Evolutionary conservation across 83 land plant genomes (phyloP).

Genomic region (Diphasiastrum complanatum): DNA sequence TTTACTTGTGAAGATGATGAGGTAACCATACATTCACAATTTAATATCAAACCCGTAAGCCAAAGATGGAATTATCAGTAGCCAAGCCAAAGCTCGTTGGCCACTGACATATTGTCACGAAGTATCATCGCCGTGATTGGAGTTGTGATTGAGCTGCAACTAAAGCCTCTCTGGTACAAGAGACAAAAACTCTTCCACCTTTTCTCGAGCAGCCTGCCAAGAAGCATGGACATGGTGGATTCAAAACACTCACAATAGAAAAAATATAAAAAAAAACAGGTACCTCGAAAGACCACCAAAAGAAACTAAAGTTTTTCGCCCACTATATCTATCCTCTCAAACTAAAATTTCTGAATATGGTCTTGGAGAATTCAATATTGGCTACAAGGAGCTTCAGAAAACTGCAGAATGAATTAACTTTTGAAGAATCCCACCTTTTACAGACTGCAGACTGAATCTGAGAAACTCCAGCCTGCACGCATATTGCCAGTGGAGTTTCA

Average conservation of each 20-base stretch:
- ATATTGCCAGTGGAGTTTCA: not conserved
- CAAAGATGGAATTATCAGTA: too few species aligned
- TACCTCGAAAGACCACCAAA: too few species aligned
- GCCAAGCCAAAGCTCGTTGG: too few species aligned
- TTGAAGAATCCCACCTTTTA: constrained; percentile 16
- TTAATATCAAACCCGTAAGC: too few species aligned
- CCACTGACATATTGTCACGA: too few species aligned
- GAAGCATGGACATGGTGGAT: not conserved
- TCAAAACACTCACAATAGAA: not conserved
- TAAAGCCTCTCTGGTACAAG: constrained; percentile 24
- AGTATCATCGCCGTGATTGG: too few species aligned
- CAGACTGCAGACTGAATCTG: constrained; percentile 30
- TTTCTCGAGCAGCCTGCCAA: constrained; percentile 31
- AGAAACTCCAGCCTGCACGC: constrained; percentile 34
- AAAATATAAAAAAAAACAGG: not conserved
- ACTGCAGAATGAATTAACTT: not conserved
- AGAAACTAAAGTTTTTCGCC: too few species aligned
- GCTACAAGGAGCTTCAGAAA: not conserved
- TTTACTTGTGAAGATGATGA: too few species aligned
- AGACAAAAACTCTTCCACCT: constrained; percentile 22
- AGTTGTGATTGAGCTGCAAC: constrained; percentile 21
- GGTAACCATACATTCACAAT: too few species aligned
- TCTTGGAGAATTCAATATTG: too few species aligned
- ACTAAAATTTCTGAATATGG: too few species aligned
- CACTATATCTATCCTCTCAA: too few species aligned